Conservation (phyloP, 805 yeast genomes). For the Starmera caribaea region DNA sequence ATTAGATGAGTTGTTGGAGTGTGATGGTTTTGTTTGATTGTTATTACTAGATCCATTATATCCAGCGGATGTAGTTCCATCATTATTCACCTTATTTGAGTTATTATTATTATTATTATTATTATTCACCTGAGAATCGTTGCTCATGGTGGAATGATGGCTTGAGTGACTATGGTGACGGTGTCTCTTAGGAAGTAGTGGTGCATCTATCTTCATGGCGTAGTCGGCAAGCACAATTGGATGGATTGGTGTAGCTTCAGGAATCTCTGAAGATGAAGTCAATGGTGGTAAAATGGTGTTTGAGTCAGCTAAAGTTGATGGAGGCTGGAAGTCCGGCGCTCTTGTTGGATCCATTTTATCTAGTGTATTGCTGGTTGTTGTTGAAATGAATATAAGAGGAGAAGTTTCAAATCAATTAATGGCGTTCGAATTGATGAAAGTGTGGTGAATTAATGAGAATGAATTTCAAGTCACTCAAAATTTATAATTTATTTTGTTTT, state of each 20-base stretch:
- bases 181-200: constrained; percentile 38
- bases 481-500: too few relatives aligned
- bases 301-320: constrained; percentile 34
- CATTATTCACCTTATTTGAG: constrained; percentile 8
- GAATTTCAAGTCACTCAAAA: too few relatives aligned
- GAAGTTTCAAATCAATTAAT: too few relatives aligned
- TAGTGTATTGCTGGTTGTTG: background rate
- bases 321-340: constrained; percentile 86
- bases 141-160: constrained; percentile 6
- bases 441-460: too few relatives aligned
- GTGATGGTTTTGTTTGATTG: too few relatives aligned
- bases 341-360: constrained; percentile 78
- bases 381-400: too few relatives aligned
- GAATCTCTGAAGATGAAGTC: constrained; percentile 60
- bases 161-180: constrained; percentile 13
- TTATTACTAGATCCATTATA: background rate
- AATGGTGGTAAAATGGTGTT: constrained; percentile 52
- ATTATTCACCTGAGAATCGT: constrained; percentile 7
- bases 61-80: constrained; percentile 1
- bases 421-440: too few relatives aligned
- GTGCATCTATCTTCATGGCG: constrained; percentile 65
- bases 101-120: constrained; percentile 4
- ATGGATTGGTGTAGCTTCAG: constrained; percentile 67
- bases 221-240: constrained; percentile 71
- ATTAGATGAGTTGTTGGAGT: too few relatives aligned